These are phyloP conservation scores for Pichia thaimueangensis DNA, from an alignment of 805 yeast species.

Conservation along the genomic window DNA sequence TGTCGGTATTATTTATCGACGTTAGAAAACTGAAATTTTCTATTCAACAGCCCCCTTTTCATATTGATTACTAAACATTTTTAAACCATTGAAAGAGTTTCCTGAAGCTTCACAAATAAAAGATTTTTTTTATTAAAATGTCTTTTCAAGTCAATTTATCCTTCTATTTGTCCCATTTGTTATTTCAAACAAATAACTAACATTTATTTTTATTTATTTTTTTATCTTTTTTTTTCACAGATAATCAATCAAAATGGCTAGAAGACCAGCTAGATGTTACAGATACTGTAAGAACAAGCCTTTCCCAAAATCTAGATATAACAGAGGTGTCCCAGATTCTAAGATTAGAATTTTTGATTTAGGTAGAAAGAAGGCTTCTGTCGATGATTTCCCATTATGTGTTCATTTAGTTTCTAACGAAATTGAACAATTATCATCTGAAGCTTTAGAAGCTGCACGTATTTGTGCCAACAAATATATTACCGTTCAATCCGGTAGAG, in stretches of 20 bases:
- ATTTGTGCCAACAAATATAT: constrained; percentile 99
- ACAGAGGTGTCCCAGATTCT: constrained; percentile 99
- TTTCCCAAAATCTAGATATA: constrained; percentile 99
- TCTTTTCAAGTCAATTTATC: no score
- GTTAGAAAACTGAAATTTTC: no score
- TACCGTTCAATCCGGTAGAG: constrained; percentile 97
- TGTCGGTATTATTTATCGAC: no score
- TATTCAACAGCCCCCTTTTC: no score
- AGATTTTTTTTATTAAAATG: no score
- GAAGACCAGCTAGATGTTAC: constrained; percentile 99
- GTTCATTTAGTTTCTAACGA: constrained; percentile 99
- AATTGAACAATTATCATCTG: constrained; percentile 97
- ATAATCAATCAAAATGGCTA: constrained; percentile 77
- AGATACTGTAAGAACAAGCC: constrained; percentile 99
- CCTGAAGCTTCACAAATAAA: no score
- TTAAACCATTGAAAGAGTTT: no score
- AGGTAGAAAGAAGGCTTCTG: constrained; percentile 99
- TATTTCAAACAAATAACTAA: constrained; percentile 9
- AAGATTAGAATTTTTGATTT: constrained; percentile 98
- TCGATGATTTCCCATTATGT: constrained; percentile 99
- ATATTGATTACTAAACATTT: no score
- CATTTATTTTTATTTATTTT: constrained; percentile 1
- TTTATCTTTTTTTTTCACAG: constrained; percentile 1
- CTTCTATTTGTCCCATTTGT: no score
- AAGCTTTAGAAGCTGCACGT: constrained; percentile 99